Evolutionary conservation across 2,329 filamentous ascomycete genomes (phyloP).

Genomic region (Trichoderma oligosporum): DNA sequence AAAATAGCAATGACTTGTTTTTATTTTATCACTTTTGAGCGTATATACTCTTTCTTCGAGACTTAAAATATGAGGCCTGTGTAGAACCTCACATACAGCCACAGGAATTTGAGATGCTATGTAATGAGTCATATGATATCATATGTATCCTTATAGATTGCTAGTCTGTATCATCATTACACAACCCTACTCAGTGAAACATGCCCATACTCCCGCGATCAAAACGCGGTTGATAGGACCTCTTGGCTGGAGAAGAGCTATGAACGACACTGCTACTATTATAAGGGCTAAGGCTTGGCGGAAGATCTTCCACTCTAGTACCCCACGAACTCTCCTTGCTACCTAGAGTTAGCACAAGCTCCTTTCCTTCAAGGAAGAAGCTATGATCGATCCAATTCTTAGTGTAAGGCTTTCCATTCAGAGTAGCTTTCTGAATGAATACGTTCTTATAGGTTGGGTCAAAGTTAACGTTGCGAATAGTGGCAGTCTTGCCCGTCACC

Average conservation of each 20-base stretch:
- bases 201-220: neutral
- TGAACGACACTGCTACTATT: neutral
- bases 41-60: neutral
- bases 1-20: neutral
- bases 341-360: constrained; percentile 61
- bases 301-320: constrained; percentile 54
- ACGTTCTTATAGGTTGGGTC: constrained; percentile 55
- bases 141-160: too few species aligned
- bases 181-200: neutral
- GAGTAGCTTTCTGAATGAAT: constrained; percentile 62
- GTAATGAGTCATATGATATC: too few species aligned
- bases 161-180: neutral
- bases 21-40: neutral
- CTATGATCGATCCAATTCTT: constrained; percentile 66
- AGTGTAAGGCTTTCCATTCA: constrained; percentile 57
- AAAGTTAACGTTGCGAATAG: constrained; percentile 58
- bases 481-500: constrained; percentile 57
- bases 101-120: neutral
- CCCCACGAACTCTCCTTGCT: constrained; percentile 62
- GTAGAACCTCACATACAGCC: neutral
- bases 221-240: constrained; percentile 2
- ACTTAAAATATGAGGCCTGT: too few species aligned
- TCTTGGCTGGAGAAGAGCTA: neutral
- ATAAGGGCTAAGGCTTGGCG: constrained; percentile 53
- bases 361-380: constrained; percentile 63